Base-by-base conservation (phyloP, 1,284 basidiomycete genomes). In the Leccinum pseudoinsigne region DNA sequence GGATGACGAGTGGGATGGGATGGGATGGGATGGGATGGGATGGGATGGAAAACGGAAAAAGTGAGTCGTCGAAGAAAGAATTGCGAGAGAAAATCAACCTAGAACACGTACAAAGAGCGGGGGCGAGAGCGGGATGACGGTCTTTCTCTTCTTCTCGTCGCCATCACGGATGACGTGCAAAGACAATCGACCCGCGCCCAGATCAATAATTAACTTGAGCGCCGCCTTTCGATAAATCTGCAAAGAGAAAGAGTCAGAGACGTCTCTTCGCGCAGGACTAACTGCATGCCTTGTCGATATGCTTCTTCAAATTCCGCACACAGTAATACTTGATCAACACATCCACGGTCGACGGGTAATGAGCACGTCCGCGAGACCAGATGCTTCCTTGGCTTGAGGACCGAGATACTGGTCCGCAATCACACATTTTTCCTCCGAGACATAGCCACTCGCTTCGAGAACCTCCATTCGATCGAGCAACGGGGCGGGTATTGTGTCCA, bases 211-310 rank as follows among this genome's bases (percentile, higher is more conserved):
- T 65, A 99, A 88, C 75, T 92, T 94, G 68, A 97, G 84, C 0
- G 97, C 96, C 6, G 97, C 94, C 78, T 99, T 99, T 67, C 97
- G 89, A 78, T 97, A 99, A 63, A 99, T 96, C 94, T 97, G 76
- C 51, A 8, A 68, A 12, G 42, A 45, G 23, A 26, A 40, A 4
- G 11, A 50, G 11, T 50, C 47, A 23, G 47, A 14, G 12, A 11
- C 9, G 1, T 54, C 26, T 26, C 5, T n/a, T 23, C 51, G 51
- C 28, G 10, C 8, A 36, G 31, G n/a, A n/a, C 9, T 58, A 16
- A 18, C 61, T 38, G 14, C 69, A 28, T 62, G 93, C 94, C 86
- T 97, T 97, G 74, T 97, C 95, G 63, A 97, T 95, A 72, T 95
- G 92, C 79, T 97, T 96, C 86, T 97, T 97, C 71, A 97, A 75